Percentiles rank a stretch among this genome's conserved stretches.
phyloP scores from a whole-genome alignment of 2,329 filamentous ascomycete genomes.

The Alternaria conjuncta region DNA sequence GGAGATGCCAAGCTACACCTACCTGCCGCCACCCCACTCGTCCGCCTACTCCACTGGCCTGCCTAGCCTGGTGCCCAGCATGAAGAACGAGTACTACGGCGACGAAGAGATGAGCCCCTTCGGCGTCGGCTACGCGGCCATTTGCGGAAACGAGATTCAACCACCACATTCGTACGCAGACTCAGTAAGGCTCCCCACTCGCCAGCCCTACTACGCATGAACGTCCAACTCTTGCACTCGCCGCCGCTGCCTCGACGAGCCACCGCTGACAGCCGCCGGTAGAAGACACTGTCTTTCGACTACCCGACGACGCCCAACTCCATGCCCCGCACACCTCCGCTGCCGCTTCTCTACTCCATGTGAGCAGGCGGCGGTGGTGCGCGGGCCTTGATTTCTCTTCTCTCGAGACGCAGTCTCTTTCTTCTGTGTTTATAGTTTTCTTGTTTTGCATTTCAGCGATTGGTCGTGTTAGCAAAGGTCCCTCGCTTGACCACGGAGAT shows the following conservation, averaged over 20 bases:
- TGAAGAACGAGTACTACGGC: slow-evolving; percentile 70
- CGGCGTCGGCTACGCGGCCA: slow-evolving; percentile 72
- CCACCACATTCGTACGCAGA: slow-evolving; percentile 68
- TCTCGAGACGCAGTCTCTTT: slow-evolving; percentile 28
- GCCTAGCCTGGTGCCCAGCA: slow-evolving; percentile 65
- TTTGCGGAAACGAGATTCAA: slow-evolving; percentile 68
- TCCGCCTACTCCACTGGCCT: slow-evolving; percentile 62
- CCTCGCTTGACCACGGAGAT: slow-evolving; percentile 40
- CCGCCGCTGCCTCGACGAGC: slow-evolving; percentile 37
- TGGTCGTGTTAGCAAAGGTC: slow-evolving; percentile 37
- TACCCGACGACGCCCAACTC: slow-evolving; percentile 73
- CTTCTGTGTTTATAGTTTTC: slow-evolving; percentile 33
- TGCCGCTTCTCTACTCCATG: slow-evolving; percentile 45
- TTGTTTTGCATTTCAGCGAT: slow-evolving; percentile 49
- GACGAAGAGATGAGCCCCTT: slow-evolving; percentile 68
- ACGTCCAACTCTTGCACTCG: slow-evolving; percentile 33
- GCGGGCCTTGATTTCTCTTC: slow-evolving; percentile 15
- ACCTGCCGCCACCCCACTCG: slow-evolving; percentile 60
- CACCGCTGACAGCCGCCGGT: slow-evolving; percentile 46
- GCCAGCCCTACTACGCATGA: slow-evolving; percentile 48
- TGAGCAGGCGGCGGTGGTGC: slow-evolving; percentile 19
- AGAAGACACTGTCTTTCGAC: slow-evolving; percentile 73
- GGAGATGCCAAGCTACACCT: slow-evolving; percentile 58
- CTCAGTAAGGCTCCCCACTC: slow-evolving; percentile 68
- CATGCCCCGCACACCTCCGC: slow-evolving; percentile 72